phyloP scores from a whole-genome alignment of 345 rosid genomes.

The Arabis hirsuta region DNA sequence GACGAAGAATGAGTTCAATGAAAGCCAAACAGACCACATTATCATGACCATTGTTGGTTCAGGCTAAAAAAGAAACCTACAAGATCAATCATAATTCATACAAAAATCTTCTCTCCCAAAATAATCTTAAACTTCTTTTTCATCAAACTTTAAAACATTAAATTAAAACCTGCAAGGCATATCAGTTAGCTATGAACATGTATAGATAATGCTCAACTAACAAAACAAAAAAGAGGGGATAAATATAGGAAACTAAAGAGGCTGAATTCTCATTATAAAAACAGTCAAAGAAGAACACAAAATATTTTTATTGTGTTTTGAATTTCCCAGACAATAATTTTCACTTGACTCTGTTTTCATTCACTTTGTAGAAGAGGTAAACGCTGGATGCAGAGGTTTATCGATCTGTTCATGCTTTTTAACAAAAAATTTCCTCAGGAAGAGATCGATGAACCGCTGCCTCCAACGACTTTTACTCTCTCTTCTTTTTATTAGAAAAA shows the following conservation, averaged over 20 bases:
- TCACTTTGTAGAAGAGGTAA: constrained; percentile 29
- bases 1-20: no score
- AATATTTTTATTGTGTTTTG: no score
- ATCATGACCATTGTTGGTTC: constrained; percentile 2
- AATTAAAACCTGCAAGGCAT: not conserved
- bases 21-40: not conserved
- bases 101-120: not conserved
- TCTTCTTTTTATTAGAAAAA: not conserved
- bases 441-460: constrained; percentile 99
- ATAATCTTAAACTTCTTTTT: no score
- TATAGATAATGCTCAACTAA: not conserved
- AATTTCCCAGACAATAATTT: no score
- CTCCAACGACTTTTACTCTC: constrained; percentile 70
- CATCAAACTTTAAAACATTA: not conserved
- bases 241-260: not conserved
- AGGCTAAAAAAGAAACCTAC: not conserved
- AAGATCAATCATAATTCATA: constrained; percentile 5
- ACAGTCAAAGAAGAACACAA: no score
- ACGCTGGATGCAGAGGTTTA: constrained; percentile 99
- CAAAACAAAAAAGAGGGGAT: not conserved
- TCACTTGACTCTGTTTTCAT: not conserved
- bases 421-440: constrained; percentile 57
- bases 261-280: no score
- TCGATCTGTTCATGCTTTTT: constrained; percentile 84
- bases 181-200: not conserved